Percentiles rank a stretch among this genome's conserved stretches.
phyloP scores from a whole-genome alignment of 1,284 basidiomycete species.

The Irpex sp. region DNA sequence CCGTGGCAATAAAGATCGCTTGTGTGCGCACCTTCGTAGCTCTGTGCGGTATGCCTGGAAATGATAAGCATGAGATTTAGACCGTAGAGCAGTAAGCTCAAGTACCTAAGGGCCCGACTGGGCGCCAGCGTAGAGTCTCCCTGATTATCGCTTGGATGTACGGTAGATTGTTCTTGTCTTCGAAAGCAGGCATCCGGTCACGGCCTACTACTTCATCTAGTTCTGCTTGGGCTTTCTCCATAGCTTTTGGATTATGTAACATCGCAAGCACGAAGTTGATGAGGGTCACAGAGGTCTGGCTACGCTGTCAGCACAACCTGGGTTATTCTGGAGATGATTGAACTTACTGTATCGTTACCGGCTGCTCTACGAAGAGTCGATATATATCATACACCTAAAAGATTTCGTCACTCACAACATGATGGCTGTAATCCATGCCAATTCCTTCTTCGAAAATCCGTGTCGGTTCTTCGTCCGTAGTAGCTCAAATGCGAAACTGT shows the following conservation, averaged over 20 bases:
- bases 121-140: constrained; percentile 1
- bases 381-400: too few species aligned
- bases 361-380: neutral
- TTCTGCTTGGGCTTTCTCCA: constrained; percentile 5
- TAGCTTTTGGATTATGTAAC: constrained; percentile 3
- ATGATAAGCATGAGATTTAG: neutral
- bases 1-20: neutral
- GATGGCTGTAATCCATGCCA: neutral
- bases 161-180: neutral
- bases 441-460: neutral
- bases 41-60: neutral
- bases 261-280: constrained; percentile 1
- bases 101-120: neutral
- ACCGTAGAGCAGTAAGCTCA: neutral
- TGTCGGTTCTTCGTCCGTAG: neutral
- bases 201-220: constrained; percentile 1
- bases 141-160: constrained; percentile 2
- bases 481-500: neutral
- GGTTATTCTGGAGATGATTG: neutral
- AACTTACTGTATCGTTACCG: neutral
- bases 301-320: neutral
- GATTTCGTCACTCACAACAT: neutral
- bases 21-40: neutral
- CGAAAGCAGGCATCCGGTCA: neutral
- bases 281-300: neutral